Base-by-base conservation (phyloP, 441 rosid genomes). In the Erodium trifolium region DNA sequence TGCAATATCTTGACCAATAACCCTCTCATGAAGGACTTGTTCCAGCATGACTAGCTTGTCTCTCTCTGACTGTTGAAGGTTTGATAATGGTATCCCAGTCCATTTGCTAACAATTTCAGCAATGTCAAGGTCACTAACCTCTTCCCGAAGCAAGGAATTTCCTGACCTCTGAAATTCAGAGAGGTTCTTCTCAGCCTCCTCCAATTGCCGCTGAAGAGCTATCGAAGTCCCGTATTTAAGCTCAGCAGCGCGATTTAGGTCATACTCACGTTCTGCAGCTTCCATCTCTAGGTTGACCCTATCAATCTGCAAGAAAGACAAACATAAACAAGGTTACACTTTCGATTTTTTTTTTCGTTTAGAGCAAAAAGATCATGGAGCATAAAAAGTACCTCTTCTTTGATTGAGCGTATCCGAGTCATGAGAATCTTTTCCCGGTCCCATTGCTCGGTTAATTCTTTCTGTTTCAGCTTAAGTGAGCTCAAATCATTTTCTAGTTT, bases 51-150 rank as follows among this genome's bases (percentile, higher is more conserved):
- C 87, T 45, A 95, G 97, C 39, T 94, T 93, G 65, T 90, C 91
- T 67, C 98, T 92, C 78, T 95, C 99, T 69, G 90, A 98, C 4
- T 87, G 82, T 31, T 96, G 92, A 63, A 95, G 98, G 74, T 95
- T 92, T 77, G 92, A 98, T 6, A 95, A 98, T 5, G 99, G 99
- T 78, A 95, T 92, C 35, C 99, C 98, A 14, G 99, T 95, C 99
- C 98, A 92, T 75, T 90, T 97, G 72, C 92, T 95, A 80, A 90
- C 98, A 5, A 81, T 81, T 78, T 94, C 99, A 0, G 83, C 85
- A 60, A 94, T 97, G 57, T 79, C 3, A n/a, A 98, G 97, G 73
- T 98, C 97, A 8, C 77, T 91, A 67, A 86, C 97, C 63, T 57
- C 63, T 66, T 89, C 96, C 14, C 88, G 89, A 78, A 92, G 78